Evolutionary conservation across 371 early-diverging fungal species (phyloP), one percentile per base, ranked within the genome.

Genomic region (Coemansia sp.): DNA sequence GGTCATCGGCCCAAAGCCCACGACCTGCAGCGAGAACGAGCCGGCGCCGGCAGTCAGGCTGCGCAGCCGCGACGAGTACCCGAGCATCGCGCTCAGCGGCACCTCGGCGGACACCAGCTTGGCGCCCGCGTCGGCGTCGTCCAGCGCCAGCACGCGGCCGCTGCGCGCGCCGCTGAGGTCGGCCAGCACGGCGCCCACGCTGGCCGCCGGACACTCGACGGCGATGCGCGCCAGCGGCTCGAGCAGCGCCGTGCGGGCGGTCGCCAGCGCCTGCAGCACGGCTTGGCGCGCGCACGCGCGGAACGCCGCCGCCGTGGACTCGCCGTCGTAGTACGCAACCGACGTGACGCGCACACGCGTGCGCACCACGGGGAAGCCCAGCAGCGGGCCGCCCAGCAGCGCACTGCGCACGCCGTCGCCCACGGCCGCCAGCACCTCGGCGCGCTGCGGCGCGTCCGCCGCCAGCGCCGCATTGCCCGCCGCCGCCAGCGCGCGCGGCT

Each of bases 221-320:
- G 77, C 68, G 0, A 94, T 86, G 45, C 86, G 82, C 90, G 96
- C 95, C 66, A 94, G 83, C 9, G 98, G 98, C 66, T 97, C 94
- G 3, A 94, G 76, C 49, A 97, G 66, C 34, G 80, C 82, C 8
- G 88, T 84, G 6, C 51, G 43, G n/a, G 85, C 83, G 35, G 76
- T 71, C 5, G 77, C 69, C 47, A 91, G 66, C 5, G 90, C 90
- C 35, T 84, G 80, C 20, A 72, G 79, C 7, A 89, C 79, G 14
- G 86, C 86, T 10, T 85, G 82, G 5, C 84, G 77, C 5, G 86
- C 88, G 60, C 88, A 84, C 0, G 88, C 81, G 4, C 85, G 78
- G 20, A 92, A 80, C 1, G 91, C 90, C 0, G 87, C 83, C 0
- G 83, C 72, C 0, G 90, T 85, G 0, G 93, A 88, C 16, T 80